Conservation (phyloP, 164 flowering plant genomes). For the Vitis labrusca region DNA sequence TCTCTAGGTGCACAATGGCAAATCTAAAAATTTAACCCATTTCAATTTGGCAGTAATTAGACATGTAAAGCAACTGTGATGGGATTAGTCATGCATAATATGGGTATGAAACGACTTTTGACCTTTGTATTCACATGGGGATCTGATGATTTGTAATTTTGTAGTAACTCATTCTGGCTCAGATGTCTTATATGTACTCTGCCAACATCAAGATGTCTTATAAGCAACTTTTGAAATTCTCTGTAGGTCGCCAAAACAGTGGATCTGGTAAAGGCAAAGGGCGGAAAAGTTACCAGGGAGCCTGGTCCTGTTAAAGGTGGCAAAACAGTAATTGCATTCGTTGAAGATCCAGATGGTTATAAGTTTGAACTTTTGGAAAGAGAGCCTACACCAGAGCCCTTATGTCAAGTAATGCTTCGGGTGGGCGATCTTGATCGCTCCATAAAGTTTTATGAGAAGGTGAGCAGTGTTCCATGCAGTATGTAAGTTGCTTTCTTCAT, state of each 20-base stretch:
- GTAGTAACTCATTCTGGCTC: neutral
- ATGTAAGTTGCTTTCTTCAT: neutral
- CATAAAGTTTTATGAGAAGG: conserved; percentile 43
- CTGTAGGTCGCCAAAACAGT: conserved; percentile 36
- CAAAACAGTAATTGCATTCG: conserved; percentile 27
- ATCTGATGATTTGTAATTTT: too few relatives aligned
- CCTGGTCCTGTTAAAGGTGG: conserved; percentile 44
- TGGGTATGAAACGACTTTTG: too few relatives aligned
- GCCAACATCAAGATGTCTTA: neutral
- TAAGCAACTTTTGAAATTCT: neutral
- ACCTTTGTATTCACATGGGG: too few relatives aligned
- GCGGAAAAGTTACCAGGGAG: conserved; percentile 44
- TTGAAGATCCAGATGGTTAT: conserved; percentile 54
- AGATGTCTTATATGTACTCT: neutral
- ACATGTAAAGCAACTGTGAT: neutral
- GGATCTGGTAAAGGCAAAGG: conserved; percentile 44
- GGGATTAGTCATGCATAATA: too few relatives aligned
- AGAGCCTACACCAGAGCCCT: conserved; percentile 36
- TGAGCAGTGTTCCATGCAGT: conserved; percentile 4
- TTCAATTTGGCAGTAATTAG: neutral
- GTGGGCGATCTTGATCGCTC: conserved; percentile 52
- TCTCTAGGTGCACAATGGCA: neutral
- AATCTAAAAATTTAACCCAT: neutral
- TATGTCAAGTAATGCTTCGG: conserved; percentile 50
- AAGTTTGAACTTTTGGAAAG: conserved; percentile 41